Base-by-base conservation (phyloP, 2,329 filamentous ascomycete species). In the Hymenoscyphus linearis region DNA sequence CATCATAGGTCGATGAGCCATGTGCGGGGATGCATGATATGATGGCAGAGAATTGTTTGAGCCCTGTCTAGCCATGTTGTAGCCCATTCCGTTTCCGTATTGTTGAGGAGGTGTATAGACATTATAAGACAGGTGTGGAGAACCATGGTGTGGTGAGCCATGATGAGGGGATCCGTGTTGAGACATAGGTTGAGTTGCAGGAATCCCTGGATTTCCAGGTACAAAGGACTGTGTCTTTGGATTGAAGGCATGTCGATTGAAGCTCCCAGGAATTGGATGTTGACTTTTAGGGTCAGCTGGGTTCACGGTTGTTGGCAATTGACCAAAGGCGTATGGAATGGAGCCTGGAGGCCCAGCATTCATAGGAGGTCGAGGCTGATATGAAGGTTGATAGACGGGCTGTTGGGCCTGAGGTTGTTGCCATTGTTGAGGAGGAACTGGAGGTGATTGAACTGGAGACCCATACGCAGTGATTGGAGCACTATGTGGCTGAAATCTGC, bases 151-250 rank as follows among this genome's bases (percentile, higher is more conserved):
- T 4, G 70, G 66, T 40, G 66, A 71, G 16, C 71, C 70, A 55
- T 73, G 71, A 55, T 72, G 70, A 59, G 69, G 67, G 56, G 66
- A 69, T 4, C 69, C 67, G 58, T 72, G 69, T 61, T 72, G 71
- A 25, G 71, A 67, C 64, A 72, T 68, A 3, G 70, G 65, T 54
- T 73, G 76, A 47, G 79, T 80, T 65, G 80, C 77, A 3, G 80
- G 76, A 34, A 77, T 75, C 73, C 78, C 77, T 65, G 75, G 79
- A 63, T 84, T 79, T 57, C 80, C 81, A 1, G 93, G 93, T 26
- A 96, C 85, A 74, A 98, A 97, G 0, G 93, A 90, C 71, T 96
- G 90, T 16, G 90, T 97, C 76, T 96, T 93, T 0, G 93, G 93
- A 72, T 97, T 97, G 78, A 98, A 97, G 13, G 89, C 85, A 69